Percentiles rank a stretch among this genome's conserved stretches.
phyloP scores from a whole-genome alignment of 2,329 filamentous ascomycete genomes.

The Claviceps cyperi region DNA sequence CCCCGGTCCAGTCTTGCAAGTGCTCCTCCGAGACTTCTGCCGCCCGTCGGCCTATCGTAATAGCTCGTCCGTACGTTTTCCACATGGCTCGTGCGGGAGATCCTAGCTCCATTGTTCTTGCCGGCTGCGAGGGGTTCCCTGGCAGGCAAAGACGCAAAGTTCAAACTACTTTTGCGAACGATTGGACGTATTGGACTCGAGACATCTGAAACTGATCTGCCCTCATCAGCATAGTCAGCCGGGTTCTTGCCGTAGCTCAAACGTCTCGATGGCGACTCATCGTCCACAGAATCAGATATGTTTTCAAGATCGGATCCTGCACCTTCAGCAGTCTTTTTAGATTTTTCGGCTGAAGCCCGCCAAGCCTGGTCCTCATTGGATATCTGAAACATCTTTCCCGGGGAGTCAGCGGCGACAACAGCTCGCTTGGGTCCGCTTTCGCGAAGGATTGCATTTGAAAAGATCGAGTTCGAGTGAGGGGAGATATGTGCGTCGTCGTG shows the following conservation, averaged over 20 bases:
- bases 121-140: conserved; percentile 75
- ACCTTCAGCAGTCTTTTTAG: background rate
- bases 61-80: conserved; percentile 62
- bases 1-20: conserved; percentile 26
- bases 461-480: conserved; percentile 9
- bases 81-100: conserved; percentile 64
- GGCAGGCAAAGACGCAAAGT: conserved; percentile 83
- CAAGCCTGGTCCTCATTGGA: conserved; percentile 30
- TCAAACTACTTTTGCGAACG: conserved; percentile 86
- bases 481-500: conserved; percentile 10
- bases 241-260: conserved; percentile 3
- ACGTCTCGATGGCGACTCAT: conserved; percentile 5
- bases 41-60: conserved; percentile 57
- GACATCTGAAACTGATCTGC: conserved; percentile 48
- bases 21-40: conserved; percentile 50
- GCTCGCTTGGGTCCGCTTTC: conserved; percentile 13
- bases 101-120: conserved; percentile 62
- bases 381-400: conserved; percentile 26
- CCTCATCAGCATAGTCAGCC: conserved; percentile 24
- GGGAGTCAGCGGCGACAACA: conserved; percentile 15
- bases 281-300: conserved; percentile 1
- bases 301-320: background rate
- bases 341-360: conserved; percentile 8
- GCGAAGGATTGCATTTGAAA: conserved; percentile 8
- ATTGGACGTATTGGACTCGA: conserved; percentile 64